Percentiles rank a stretch among this genome's conserved stretches.
Conservation (phyloP, 1,284 basidiomycete genomes). For the Farysia itapuensis region DNA sequence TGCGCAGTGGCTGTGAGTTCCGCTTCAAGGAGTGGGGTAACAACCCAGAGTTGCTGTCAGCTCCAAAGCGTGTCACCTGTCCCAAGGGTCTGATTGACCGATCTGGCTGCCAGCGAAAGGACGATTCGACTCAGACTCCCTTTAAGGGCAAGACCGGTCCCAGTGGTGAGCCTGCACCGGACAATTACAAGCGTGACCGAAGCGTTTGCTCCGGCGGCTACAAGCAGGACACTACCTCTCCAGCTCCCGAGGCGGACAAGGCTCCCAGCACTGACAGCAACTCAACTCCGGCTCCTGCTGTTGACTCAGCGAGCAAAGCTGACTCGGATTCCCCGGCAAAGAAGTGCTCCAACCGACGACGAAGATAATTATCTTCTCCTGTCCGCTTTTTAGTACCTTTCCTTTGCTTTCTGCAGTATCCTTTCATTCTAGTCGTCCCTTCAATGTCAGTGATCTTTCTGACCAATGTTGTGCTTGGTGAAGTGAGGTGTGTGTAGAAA, state of each 20-base stretch:
- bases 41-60: constrained; percentile 13
- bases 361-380: too few species aligned
- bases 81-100: constrained; percentile 27
- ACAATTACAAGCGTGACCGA: constrained; percentile 21
- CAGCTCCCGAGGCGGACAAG: background rate
- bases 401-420: too few species aligned
- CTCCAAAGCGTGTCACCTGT: constrained; percentile 20
- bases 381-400: too few species aligned
- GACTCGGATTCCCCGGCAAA: too few species aligned
- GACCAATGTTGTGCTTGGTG: too few species aligned
- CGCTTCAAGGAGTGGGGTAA: constrained; percentile 20
- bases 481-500: too few species aligned
- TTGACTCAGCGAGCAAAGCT: too few species aligned
- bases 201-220: constrained; percentile 18
- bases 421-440: too few species aligned
- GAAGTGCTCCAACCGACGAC: too few species aligned
- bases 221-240: background rate
- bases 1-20: constrained; percentile 27
- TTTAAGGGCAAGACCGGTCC: constrained; percentile 11
- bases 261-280: background rate
- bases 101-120: constrained; percentile 35
- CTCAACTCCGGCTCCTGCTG: background rate
- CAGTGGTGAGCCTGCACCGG: constrained; percentile 2
- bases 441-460: background rate
- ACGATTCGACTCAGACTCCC: constrained; percentile 8